These are phyloP conservation scores for Penicillium bialowiezense DNA, from an alignment of 495 filamentous ascomycete genomes.

Conservation along the genomic window DNA sequence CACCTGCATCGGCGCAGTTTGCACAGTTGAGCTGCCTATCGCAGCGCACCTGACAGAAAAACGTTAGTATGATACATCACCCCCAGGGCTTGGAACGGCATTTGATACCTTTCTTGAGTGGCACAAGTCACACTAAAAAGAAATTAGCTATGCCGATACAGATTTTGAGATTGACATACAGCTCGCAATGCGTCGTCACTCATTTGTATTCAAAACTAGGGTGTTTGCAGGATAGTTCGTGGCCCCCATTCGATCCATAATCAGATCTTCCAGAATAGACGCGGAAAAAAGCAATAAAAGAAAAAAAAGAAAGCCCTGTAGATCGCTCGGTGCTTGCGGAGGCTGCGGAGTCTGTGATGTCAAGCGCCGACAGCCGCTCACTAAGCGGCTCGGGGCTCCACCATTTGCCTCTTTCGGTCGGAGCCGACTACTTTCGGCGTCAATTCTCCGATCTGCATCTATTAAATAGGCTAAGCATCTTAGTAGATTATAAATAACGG, in stretches of 20 bases:
- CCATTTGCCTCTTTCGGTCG: neutral
- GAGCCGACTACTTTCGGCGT: neutral
- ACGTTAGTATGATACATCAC: too few relatives aligned
- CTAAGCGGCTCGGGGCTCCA: neutral
- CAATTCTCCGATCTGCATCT: neutral
- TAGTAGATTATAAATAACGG: too few relatives aligned
- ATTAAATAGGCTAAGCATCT: too few relatives aligned
- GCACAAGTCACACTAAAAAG: constrained; percentile 25
- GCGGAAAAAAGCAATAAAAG: neutral
- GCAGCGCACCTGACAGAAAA: constrained; percentile 29
- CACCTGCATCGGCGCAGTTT: constrained; percentile 24
- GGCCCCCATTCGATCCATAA: too few relatives aligned
- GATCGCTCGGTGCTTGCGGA: neutral
- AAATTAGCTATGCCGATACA: constrained; percentile 2
- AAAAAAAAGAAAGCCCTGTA: neutral
- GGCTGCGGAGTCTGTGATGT: neutral
- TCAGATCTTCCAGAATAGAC: too few relatives aligned
- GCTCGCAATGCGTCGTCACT: constrained; percentile 12
- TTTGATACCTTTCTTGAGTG: constrained; percentile 19
- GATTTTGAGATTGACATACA: constrained; percentile 14
- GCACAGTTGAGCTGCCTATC: constrained; percentile 21
- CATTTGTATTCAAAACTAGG: neutral
- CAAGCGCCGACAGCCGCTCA: neutral
- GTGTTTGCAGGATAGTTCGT: too few relatives aligned
- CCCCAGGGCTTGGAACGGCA: too few relatives aligned